Percentiles rank a stretch among this genome's conserved stretches.
Evolutionary conservation across 805 yeast genomes (phyloP).

Genomic region (Cyberlindnera xylosilytica): DNA sequence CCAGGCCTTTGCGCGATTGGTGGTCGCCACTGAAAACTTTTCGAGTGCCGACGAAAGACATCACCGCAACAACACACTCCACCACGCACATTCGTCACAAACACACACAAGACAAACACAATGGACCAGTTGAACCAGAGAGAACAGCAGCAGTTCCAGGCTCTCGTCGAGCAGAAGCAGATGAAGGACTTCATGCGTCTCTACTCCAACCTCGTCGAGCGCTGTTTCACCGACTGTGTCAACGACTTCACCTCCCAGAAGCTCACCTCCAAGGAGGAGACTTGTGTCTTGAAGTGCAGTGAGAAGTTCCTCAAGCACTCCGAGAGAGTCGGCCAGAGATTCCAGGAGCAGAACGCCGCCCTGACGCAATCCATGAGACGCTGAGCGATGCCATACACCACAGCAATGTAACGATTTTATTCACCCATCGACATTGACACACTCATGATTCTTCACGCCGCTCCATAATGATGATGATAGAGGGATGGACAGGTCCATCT

Average conservation of each 20-base stretch:
- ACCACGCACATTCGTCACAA: too few relatives aligned
- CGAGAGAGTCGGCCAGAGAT: constrained; percentile 97
- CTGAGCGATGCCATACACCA: constrained; percentile 10
- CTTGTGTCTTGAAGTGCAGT: constrained; percentile 87
- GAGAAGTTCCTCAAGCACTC: constrained; percentile 97
- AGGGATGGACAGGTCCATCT: constrained; percentile 7
- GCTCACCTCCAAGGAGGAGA: constrained; percentile 78
- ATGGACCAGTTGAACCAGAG: constrained; percentile 95
- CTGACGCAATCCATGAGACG: constrained; percentile 67
- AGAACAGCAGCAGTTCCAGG: constrained; percentile 96
- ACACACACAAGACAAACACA: too few relatives aligned
- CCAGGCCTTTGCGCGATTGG: not conserved
- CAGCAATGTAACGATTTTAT: not conserved
- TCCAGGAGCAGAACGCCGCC: constrained; percentile 93
- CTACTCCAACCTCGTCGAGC: constrained; percentile 91
- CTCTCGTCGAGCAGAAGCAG: constrained; percentile 93
- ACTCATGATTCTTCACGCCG: not conserved
- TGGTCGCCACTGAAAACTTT: constrained; percentile 5
- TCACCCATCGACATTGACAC: not conserved
- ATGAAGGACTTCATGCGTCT: constrained; percentile 98
- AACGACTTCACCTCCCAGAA: constrained; percentile 94
- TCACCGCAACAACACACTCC: too few relatives aligned
- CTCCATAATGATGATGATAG: constrained; percentile 8
- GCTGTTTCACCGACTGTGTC: constrained; percentile 97
- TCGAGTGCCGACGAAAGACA: too few relatives aligned